phyloP scores from a whole-genome alignment of 177 flowering plant genomes.

The Telopea speciosissima region DNA sequence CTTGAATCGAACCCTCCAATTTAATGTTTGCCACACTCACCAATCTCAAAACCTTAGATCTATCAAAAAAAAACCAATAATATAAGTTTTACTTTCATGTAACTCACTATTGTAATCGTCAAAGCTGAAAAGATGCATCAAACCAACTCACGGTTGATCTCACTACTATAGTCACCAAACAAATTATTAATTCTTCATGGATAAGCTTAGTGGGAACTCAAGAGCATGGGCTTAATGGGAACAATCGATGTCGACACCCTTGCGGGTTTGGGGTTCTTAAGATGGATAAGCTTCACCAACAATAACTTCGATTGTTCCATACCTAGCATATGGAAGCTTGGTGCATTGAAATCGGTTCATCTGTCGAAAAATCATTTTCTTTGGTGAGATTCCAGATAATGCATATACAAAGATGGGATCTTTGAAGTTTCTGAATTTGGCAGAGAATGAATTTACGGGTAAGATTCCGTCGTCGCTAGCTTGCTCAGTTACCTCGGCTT shows the following conservation, averaged over 20 bases:
- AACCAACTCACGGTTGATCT: too few species aligned
- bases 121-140: too few species aligned
- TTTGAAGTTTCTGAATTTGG: conserved; percentile 47
- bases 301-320: conserved; percentile 56
- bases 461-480: conserved; percentile 48
- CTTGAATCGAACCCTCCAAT: too few species aligned
- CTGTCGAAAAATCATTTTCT: conserved; percentile 53
- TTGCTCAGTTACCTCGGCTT: conserved; percentile 32
- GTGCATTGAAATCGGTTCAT: conserved; percentile 35
- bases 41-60: too few species aligned
- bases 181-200: too few species aligned
- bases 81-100: too few species aligned
- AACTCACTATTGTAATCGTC: too few species aligned
- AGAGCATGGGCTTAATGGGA: conserved; percentile 52
- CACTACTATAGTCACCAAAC: too few species aligned
- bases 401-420: conserved; percentile 47
- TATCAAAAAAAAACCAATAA: too few species aligned
- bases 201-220: too few species aligned
- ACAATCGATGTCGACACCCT: conserved; percentile 37
- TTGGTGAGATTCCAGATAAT: conserved; percentile 50
- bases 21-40: too few species aligned
- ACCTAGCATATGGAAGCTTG: conserved; percentile 38
- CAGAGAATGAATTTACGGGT: conserved; percentile 48
- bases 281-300: conserved; percentile 51
- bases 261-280: conserved; percentile 19